Conservation (phyloP, 2,329 filamentous ascomycete species). For the Fusarium pininemorale region DNA sequence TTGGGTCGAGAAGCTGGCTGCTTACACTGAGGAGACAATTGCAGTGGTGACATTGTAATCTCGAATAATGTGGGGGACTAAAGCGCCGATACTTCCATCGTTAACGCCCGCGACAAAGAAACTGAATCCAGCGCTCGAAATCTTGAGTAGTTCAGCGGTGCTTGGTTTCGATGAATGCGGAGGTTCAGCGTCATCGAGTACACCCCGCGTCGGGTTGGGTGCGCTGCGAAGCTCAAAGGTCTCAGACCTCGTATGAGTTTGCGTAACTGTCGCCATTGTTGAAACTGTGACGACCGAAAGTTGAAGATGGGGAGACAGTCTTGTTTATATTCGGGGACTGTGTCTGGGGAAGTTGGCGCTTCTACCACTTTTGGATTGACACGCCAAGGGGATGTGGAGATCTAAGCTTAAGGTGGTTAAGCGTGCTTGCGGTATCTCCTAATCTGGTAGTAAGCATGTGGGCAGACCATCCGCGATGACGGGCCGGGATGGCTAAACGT, state of each 20-base stretch:
- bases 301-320: background rate
- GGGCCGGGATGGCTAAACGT: constrained; percentile 19
- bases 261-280: constrained; percentile 15
- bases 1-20: background rate
- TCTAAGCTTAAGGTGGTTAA: background rate
- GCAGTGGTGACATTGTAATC: constrained; percentile 64
- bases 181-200: background rate
- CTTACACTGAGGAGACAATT: constrained; percentile 60
- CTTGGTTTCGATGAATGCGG: background rate
- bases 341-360: background rate
- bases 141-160: constrained; percentile 49
- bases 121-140: constrained; percentile 65
- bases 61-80: constrained; percentile 70
- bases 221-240: background rate
- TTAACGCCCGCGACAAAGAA: constrained; percentile 74
- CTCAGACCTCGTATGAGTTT: background rate
- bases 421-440: background rate
- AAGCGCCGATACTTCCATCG: constrained; percentile 69
- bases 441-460: background rate
- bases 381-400: too few relatives aligned
- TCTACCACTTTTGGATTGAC: background rate
- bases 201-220: accelerated
- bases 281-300: accelerated
- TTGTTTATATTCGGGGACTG: background rate
- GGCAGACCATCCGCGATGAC: background rate